phyloP scores from a whole-genome alignment of 1,139 yeast species.

The Pichia sp. region DNA sequence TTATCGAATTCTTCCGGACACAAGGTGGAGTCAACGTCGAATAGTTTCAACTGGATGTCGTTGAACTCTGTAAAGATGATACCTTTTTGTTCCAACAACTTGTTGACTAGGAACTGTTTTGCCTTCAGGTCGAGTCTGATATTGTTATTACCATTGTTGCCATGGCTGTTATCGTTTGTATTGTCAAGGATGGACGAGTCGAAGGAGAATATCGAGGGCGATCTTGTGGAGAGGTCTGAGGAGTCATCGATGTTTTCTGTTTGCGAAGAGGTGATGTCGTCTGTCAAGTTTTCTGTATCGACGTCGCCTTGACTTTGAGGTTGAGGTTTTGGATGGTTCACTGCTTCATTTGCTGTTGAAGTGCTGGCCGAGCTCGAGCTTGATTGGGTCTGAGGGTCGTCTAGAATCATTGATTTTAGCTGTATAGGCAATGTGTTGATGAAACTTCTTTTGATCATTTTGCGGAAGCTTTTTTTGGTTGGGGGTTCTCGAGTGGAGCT shows the following conservation, averaged over 20 bases:
- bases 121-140: constrained; percentile 10
- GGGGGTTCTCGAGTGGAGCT: neutral
- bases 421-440: constrained; percentile 19
- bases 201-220: constrained; percentile 6
- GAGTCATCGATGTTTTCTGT: constrained; percentile 1
- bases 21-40: constrained; percentile 28
- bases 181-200: constrained; percentile 10
- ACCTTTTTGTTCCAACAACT: constrained; percentile 25
- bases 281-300: neutral
- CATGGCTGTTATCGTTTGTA: neutral
- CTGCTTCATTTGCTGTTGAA: neutral
- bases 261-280: neutral
- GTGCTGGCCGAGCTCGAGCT: neutral
- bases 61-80: constrained; percentile 25
- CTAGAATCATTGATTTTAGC: constrained; percentile 14
- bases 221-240: neutral
- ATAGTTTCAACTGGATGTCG: constrained; percentile 26
- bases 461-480: neutral
- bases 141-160: neutral
- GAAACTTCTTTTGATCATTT: constrained; percentile 20
- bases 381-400: constrained; percentile 2
- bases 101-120: constrained; percentile 15
- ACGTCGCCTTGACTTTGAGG: neutral
- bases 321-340: neutral
- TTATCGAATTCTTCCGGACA: constrained; percentile 24